phyloP scores from a whole-genome alignment of 345 rosid species.

The Citrus cavaleriei region DNA sequence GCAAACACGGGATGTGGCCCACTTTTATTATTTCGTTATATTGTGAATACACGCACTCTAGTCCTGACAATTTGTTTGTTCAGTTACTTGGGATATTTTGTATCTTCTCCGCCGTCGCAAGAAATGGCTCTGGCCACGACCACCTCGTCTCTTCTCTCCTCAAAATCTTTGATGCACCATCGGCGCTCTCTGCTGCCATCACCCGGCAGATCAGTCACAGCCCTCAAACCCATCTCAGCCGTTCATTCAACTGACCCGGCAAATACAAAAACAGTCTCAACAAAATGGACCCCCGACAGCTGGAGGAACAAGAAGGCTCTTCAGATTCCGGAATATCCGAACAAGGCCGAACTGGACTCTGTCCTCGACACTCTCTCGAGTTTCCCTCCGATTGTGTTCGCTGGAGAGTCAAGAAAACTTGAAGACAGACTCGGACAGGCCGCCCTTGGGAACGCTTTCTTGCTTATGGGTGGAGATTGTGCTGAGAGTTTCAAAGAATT shows the following conservation, averaged over 20 bases:
- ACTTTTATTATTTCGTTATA: no score
- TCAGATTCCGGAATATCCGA: conserved; percentile 63
- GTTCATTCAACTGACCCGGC: conserved; percentile 24
- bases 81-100: background rate
- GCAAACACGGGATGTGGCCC: no score
- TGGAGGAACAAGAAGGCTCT: conserved; percentile 55
- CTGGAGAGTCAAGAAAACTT: conserved; percentile 59
- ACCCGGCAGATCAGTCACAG: background rate
- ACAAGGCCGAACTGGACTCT: conserved; percentile 38
- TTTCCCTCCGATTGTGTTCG: conserved; percentile 64
- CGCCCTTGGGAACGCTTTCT: conserved; percentile 35
- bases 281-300: conserved; percentile 47
- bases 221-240: conserved; percentile 20
- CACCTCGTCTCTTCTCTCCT: conserved; percentile 5
- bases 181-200: background rate
- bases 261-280: background rate
- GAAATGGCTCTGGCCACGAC: conserved; percentile 10
- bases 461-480: conserved; percentile 41
- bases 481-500: conserved; percentile 47
- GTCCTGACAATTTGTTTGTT: background rate
- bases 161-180: background rate
- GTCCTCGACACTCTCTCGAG: conserved; percentile 46
- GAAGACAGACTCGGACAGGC: conserved; percentile 43
- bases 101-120: background rate
- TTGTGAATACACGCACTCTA: no score